A percentile compares a stretch with the other conserved stretches of the same genome.
Conservation (phyloP, 2,329 filamentous ascomycete genomes). For the Graphilbum fragrans region DNA sequence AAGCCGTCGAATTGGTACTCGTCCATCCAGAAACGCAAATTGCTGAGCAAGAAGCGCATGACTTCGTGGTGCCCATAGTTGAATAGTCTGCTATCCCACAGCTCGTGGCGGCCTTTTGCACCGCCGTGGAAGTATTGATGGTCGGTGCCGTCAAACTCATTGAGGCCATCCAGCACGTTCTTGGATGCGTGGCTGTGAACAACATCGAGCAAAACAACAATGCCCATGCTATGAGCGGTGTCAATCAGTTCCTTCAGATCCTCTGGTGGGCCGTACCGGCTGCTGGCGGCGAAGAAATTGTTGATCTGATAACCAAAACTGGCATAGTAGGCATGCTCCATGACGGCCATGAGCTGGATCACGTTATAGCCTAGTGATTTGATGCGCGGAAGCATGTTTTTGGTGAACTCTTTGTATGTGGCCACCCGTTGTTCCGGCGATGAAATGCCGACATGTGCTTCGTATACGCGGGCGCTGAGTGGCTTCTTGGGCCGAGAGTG, state of each 20-base stretch:
- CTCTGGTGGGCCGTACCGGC: conserved; percentile 84
- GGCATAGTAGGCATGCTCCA: conserved; percentile 99
- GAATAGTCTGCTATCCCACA: conserved; percentile 95
- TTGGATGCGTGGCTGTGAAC: conserved; percentile 98
- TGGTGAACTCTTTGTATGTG: conserved; percentile 95
- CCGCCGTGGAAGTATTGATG: conserved; percentile 94
- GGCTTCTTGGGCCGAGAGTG: conserved; percentile 74
- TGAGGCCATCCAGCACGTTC: conserved; percentile 89
- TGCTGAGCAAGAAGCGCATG: conserved; percentile 87
- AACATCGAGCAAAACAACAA: conserved; percentile 85
- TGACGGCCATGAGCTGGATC: conserved; percentile 96
- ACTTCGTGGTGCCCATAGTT: conserved; percentile 96
- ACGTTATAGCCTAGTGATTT: conserved; percentile 87
- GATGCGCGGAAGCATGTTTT: conserved; percentile 84
- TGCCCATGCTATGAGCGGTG: conserved; percentile 80
- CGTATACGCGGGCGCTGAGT: conserved; percentile 79
- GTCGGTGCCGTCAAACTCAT: conserved; percentile 90
- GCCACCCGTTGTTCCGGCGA: conserved; percentile 80
- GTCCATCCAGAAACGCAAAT: conserved; percentile 98
- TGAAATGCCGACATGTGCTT: conserved; percentile 97
- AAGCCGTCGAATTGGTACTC: conserved; percentile 96
- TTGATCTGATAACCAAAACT: conserved; percentile 99
- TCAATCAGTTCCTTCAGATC: conserved; percentile 95
- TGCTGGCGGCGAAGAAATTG: conserved; percentile 96
- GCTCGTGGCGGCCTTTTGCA: conserved; percentile 70